phyloP scores from a whole-genome alignment of 345 rosid genomes.

The Eucalyptus virginea region DNA sequence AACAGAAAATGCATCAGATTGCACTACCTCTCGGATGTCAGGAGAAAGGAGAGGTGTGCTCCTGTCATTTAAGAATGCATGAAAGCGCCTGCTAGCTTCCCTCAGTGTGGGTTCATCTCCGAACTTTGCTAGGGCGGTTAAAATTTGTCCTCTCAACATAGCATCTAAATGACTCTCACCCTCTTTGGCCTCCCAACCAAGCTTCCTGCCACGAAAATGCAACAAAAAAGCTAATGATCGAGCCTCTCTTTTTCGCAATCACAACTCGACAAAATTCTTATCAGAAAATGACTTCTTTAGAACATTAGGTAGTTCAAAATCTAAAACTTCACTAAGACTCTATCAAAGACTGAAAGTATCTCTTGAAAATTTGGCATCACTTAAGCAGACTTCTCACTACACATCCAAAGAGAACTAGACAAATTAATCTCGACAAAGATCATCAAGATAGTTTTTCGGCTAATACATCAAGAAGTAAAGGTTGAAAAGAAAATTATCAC shows the following conservation, averaged over 20 bases:
- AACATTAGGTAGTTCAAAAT: background rate
- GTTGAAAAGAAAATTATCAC: background rate
- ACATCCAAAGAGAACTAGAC: background rate
- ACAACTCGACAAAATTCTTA: background rate
- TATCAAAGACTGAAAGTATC: background rate
- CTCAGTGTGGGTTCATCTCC: slow-evolving; percentile 61
- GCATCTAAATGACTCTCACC: slow-evolving; percentile 90
- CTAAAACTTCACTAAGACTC: background rate
- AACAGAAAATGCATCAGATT: background rate
- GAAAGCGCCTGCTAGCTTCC: slow-evolving; percentile 62
- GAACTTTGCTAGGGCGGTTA: slow-evolving; percentile 61
- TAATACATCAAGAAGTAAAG: background rate
- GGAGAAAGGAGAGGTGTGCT: slow-evolving; percentile 81
- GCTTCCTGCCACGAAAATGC: slow-evolving; percentile 37
- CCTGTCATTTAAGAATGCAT: slow-evolving; percentile 67
- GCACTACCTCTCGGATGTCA: slow-evolving; percentile 60
- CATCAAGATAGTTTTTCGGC: background rate
- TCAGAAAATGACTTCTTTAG: background rate
- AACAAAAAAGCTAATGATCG: background rate
- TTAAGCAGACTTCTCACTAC: background rate
- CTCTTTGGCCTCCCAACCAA: slow-evolving; percentile 80
- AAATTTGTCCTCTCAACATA: slow-evolving; percentile 87
- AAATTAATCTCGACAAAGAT: background rate
- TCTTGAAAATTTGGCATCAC: background rate
- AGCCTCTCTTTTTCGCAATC: background rate